phyloP scores from a whole-genome alignment of 805 yeast species.

The Candida gorgasii region DNA sequence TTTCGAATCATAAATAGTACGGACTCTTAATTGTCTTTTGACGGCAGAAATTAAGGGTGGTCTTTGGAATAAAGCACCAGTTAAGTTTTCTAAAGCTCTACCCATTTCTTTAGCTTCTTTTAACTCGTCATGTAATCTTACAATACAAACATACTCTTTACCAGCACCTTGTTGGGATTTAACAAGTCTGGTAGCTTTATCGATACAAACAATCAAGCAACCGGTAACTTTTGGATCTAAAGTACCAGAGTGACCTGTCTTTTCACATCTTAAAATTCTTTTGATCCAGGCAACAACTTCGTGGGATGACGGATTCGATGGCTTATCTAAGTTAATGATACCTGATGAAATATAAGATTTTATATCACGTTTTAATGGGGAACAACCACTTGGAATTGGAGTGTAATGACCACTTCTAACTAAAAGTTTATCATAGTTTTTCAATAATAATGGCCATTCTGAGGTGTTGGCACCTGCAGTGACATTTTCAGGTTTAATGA shows the following conservation, averaged over 20 bases:
- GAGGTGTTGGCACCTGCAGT: conserved; percentile 83
- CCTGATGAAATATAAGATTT: conserved; percentile 90
- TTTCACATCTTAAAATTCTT: conserved; percentile 91
- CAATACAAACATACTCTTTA: conserved; percentile 98
- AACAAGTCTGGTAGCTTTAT: conserved; percentile 96
- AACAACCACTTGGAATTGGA: conserved; percentile 93
- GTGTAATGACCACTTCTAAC: conserved; percentile 98
- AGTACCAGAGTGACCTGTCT: conserved; percentile 99
- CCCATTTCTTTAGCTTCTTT: conserved; percentile 88
- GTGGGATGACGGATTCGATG: conserved; percentile 97
- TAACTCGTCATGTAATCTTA: conserved; percentile 90
- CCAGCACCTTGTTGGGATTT: conserved; percentile 99
- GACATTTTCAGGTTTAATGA: conserved; percentile 85
- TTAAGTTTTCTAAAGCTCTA: conserved; percentile 85
- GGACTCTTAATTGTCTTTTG: conserved; percentile 96
- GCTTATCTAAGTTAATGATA: conserved; percentile 96
- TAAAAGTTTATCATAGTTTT: conserved; percentile 88
- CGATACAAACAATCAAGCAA: conserved; percentile 96
- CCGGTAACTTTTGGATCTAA: conserved; percentile 99
- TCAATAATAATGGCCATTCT: conserved; percentile 93
- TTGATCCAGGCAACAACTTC: conserved; percentile 99
- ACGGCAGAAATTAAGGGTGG: conserved; percentile 99
- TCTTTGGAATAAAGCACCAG: conserved; percentile 99
- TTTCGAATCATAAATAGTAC: conserved; percentile 96
- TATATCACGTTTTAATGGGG: conserved; percentile 92